These are phyloP conservation scores for Dissoconium aciculare DNA, from an alignment of 2,329 filamentous ascomycete genomes.

Conservation along the genomic window DNA sequence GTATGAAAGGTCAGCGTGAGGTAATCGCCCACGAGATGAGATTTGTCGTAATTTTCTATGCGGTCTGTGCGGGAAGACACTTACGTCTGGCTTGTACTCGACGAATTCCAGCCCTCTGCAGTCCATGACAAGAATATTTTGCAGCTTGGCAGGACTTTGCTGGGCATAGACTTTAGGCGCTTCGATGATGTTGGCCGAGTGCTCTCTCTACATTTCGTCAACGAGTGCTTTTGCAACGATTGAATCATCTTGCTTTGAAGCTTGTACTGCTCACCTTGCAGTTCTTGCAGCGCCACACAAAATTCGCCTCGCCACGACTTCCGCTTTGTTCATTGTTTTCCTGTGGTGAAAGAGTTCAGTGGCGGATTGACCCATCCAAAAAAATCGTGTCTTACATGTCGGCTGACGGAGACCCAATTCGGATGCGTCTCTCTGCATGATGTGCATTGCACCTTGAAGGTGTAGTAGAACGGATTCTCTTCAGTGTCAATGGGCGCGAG, in stretches of 20 bases:
- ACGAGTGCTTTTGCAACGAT: neutral
- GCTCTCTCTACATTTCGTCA: constrained; percentile 60
- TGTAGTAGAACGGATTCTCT: constrained; percentile 84
- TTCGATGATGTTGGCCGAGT: constrained; percentile 68
- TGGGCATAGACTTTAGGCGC: constrained; percentile 58
- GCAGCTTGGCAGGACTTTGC: constrained; percentile 54
- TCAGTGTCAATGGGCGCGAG: constrained; percentile 70
- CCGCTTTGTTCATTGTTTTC: constrained; percentile 83
- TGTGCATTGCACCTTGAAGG: constrained; percentile 96
- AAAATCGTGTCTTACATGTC: constrained; percentile 51
- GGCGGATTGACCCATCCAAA: constrained; percentile 1
- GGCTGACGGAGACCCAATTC: constrained; percentile 72
- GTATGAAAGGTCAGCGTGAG: constrained; percentile 7
- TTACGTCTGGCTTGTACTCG: constrained; percentile 78
- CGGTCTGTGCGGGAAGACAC: no score
- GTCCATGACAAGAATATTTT: constrained; percentile 80
- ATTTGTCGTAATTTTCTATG: no score
- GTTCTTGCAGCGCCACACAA: constrained; percentile 98
- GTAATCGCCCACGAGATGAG: neutral
- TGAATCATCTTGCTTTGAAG: no score
- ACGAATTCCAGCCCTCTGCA: constrained; percentile 86
- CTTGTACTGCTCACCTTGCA: constrained; percentile 57
- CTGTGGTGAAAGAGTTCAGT: constrained; percentile 30
- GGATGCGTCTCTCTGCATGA: constrained; percentile 83
- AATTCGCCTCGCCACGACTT: constrained; percentile 90